Base-by-base conservation (phyloP, 495 filamentous ascomycete species). In the Neurospora terricola region DNA sequence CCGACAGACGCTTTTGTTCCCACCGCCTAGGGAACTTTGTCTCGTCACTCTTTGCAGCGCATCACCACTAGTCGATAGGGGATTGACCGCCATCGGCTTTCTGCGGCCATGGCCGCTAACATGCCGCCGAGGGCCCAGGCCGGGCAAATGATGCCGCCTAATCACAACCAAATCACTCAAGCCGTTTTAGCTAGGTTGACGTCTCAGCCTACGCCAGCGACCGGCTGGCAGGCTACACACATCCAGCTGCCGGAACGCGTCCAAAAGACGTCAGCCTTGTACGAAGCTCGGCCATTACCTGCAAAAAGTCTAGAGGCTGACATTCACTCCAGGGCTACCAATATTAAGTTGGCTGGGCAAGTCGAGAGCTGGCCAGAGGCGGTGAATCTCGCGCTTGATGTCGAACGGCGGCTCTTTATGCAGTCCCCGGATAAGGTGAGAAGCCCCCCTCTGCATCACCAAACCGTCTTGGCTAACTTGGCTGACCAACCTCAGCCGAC, bases 101-200 rank as follows among this genome's bases (percentile, higher is more conserved):
- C 70, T 71, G 83, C 83, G 82, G 81, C 84, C 73, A 86, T 86
- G 84, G 84, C 84, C 80, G 82, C 82, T 70, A 84, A 84, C 74
- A 82, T 84, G 75, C 80, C 78, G 74, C 82, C 83, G 70, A 86
- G 84, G 82, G 81, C 75, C 72, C 74, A 74, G 38, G 80, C 75
- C 69, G 80, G 76, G 77, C 76, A 80, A 68, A 76, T 81, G 75
- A 76, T 81, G 74, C 78, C 81, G 38, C 80, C 80, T 68, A 21
- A 54, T 5, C 79, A 78, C 69, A 75, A 72, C 23, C 62, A 73
- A 30, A 30, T 77, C 12, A 39, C 71, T 9, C 48, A 72, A 10
- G n/a, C 69, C 4, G 62, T 74, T 14, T 75, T 75, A 39, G 54
- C 30, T 36, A 40, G 66, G 14, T 36, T 75, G 70, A 75, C 77